A percentile compares a stretch with the other conserved stretches of the same genome.
Conservation (phyloP, 1,284 basidiomycete genomes). For the Tremellales sp. region DNA sequence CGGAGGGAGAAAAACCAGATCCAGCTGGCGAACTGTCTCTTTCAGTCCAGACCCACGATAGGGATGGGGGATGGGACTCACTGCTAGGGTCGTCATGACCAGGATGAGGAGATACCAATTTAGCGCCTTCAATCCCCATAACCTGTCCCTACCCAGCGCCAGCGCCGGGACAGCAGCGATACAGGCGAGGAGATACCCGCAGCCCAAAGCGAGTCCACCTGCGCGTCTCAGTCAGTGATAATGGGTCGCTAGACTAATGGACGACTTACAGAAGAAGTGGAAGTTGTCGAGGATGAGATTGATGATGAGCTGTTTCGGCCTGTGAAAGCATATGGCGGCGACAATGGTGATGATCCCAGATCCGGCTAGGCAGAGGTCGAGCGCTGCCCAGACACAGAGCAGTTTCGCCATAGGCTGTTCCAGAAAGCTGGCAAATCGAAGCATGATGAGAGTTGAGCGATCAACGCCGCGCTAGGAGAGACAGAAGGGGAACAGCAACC, state of each 20-base stretch:
- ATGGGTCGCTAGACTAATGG: background rate
- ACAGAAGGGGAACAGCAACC: background rate
- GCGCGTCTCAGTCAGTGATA: constrained; percentile 1
- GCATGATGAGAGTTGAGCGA: background rate
- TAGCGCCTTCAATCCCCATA: constrained; percentile 61
- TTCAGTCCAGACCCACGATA: background rate
- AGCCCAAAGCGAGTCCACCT: constrained; percentile 70
- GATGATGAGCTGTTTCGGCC: constrained; percentile 48
- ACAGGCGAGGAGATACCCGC: constrained; percentile 64
- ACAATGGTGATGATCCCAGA: constrained; percentile 57
- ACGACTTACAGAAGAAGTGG: constrained; percentile 59
- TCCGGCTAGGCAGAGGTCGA: constrained; percentile 65
- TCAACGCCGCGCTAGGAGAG: background rate
- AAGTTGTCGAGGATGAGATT: constrained; percentile 61
- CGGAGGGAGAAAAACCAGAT: constrained; percentile 74
- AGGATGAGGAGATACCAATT: constrained; percentile 64
- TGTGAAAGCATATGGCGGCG: background rate
- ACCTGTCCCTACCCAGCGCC: constrained; percentile 60
- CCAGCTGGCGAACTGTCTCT: constrained; percentile 57
- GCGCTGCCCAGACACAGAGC: constrained; percentile 63
- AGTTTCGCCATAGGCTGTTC: constrained; percentile 48
- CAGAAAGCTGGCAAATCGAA: too few species aligned
- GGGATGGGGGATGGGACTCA: constrained; percentile 5
- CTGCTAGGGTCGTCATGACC: constrained; percentile 37
- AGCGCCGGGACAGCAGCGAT: constrained; percentile 65